phyloP scores from a whole-genome alignment of 331 rosid species.

The Quercus phellos region DNA sequence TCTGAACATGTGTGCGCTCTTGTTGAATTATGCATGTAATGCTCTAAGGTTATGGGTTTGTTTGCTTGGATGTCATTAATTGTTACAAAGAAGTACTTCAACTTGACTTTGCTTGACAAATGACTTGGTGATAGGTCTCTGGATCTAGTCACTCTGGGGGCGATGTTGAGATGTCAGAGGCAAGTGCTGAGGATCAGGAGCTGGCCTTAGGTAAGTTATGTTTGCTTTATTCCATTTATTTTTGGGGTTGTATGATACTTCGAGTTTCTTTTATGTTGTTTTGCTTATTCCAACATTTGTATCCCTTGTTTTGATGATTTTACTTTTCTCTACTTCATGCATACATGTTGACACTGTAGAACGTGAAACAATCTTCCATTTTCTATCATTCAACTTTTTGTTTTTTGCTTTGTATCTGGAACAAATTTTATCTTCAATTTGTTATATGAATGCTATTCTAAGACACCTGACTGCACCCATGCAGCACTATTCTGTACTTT shows the following conservation, averaged over 20 bases:
- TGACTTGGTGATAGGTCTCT: constrained; percentile 19
- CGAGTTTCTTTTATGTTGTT: background rate
- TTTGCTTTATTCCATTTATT: background rate
- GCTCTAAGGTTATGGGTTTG: background rate
- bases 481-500: background rate
- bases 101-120: background rate
- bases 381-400: background rate
- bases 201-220: constrained; percentile 43
- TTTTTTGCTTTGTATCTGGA: background rate
- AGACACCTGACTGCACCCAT: background rate
- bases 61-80: background rate
- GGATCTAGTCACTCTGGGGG: constrained; percentile 31
- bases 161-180: constrained; percentile 50
- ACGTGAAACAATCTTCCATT: background rate
- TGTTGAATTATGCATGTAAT: background rate
- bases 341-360: background rate
- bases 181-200: constrained; percentile 38
- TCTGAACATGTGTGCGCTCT: background rate
- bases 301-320: background rate
- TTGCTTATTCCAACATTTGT: background rate
- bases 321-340: background rate
- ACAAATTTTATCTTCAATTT: background rate
- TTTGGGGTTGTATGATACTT: background rate
- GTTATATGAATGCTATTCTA: background rate
- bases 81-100: background rate